These are phyloP conservation scores for Insectozyma bohioensis DNA, from an alignment of 1,139 yeast species.

Conservation along the genomic window DNA sequence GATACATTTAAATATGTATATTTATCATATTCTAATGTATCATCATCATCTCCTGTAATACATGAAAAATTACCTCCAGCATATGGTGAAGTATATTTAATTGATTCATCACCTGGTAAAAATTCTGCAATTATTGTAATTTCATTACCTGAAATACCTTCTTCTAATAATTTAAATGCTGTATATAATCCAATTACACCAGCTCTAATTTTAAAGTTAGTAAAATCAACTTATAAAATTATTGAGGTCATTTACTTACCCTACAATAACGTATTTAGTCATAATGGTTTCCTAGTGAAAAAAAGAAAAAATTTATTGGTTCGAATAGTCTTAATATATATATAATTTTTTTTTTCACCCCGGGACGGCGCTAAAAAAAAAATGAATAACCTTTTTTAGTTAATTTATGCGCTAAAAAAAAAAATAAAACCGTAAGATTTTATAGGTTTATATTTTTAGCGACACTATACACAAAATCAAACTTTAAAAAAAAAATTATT, in stretches of 20 bases:
- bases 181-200: constrained; percentile 76
- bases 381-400: no score
- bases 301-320: no score
- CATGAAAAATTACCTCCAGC: constrained; percentile 77
- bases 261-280: constrained; percentile 32
- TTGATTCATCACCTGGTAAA: constrained; percentile 73
- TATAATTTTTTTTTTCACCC: no score
- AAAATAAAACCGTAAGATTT: no score
- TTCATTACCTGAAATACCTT: constrained; percentile 44
- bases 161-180: constrained; percentile 49
- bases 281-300: no score
- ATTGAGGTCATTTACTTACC: constrained; percentile 30
- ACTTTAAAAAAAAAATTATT: no score
- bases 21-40: constrained; percentile 52
- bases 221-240: no score
- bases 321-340: no score
- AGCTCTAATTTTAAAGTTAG: constrained; percentile 41
- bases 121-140: constrained; percentile 61
- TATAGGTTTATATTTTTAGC: no score
- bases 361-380: no score
- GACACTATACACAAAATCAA: constrained; percentile 3
- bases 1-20: constrained; percentile 52
- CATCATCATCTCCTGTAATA: constrained; percentile 58
- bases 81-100: constrained; percentile 73
- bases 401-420: no score